A percentile compares a stretch with the other conserved stretches of the same genome.
phyloP scores from a whole-genome alignment of 1,284 basidiomycete genomes.

The Cryptococcus floricola region DNA sequence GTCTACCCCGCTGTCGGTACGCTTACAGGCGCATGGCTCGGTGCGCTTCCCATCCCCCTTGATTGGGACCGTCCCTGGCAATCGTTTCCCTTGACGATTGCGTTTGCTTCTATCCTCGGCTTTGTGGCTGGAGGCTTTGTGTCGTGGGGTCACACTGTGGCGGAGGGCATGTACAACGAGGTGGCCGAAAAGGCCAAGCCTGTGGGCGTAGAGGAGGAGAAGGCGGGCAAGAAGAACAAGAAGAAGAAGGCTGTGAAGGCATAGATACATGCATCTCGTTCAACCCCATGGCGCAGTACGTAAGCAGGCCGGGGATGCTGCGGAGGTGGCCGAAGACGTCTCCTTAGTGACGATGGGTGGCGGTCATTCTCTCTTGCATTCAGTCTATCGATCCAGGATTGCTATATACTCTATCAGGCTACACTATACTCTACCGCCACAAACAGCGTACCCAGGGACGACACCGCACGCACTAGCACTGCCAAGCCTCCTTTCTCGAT shows the following conservation, averaged over 20 bases:
- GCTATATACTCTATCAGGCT: no score
- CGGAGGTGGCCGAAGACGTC: no score
- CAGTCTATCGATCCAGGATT: no score
- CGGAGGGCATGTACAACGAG: constrained; percentile 28
- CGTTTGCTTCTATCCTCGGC: constrained; percentile 61
- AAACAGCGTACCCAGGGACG: no score
- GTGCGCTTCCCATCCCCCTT: constrained; percentile 74
- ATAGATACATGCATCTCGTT: no score
- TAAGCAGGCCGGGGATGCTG: no score
- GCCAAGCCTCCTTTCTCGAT: no score
- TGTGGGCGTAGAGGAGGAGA: neutral
- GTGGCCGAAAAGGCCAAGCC: constrained; percentile 6
- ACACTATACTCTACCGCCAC: no score
- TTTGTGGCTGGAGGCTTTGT: constrained; percentile 62
- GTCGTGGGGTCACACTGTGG: constrained; percentile 56
- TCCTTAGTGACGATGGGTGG: no score
- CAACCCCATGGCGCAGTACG: no score
- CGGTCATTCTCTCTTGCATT: no score
- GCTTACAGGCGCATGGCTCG: constrained; percentile 69
- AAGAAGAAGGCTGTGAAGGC: constrained; percentile 1
- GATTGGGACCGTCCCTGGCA: constrained; percentile 98
- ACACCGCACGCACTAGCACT: no score
- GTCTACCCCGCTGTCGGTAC: constrained; percentile 76
- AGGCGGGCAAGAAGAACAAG: constrained; percentile 8
- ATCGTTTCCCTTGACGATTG: constrained; percentile 64